Conservation (phyloP, 2,329 filamentous ascomycete genomes). For the Teratosphaeria nubilosa region DNA sequence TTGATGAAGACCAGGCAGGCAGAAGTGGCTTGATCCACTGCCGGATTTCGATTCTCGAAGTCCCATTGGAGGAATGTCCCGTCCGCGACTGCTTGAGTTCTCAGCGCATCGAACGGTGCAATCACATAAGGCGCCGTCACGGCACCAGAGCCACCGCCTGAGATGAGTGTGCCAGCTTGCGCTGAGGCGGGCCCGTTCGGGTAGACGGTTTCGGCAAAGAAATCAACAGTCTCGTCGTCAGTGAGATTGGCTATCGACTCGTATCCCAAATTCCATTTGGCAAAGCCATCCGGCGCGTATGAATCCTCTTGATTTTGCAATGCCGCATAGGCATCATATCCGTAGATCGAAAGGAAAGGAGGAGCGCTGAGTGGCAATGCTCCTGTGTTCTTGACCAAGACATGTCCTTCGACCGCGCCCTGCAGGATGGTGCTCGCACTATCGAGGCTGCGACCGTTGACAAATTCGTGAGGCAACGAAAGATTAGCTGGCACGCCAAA, state of each 20-base stretch:
- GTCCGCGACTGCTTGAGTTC: constrained; percentile 43
- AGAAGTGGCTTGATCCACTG: constrained; percentile 57
- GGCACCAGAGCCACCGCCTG: background rate
- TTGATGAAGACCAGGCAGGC: constrained; percentile 63
- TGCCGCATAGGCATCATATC: constrained; percentile 66
- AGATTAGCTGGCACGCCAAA: constrained; percentile 50
- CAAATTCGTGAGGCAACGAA: constrained; percentile 62
- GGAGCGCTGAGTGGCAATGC: constrained; percentile 59
- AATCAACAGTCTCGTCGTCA: background rate
- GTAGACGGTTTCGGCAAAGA: constrained; percentile 30
- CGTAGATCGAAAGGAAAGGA: constrained; percentile 62
- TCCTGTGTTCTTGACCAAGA: constrained; percentile 78
- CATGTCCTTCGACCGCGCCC: constrained; percentile 67
- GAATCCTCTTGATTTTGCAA: constrained; percentile 37
- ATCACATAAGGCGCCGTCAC: constrained; percentile 42
- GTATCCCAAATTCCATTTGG: constrained; percentile 56
- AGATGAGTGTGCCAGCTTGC: background rate
- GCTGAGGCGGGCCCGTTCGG: constrained; percentile 47
- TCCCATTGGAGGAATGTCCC: constrained; percentile 31
- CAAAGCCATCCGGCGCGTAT: constrained; percentile 68
- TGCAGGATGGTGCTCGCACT: constrained; percentile 57
- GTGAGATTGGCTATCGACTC: constrained; percentile 43
- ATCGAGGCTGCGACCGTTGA: constrained; percentile 74
- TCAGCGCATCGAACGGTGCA: constrained; percentile 39
- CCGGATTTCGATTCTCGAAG: background rate